Base-by-base conservation (phyloP, 2,329 filamentous ascomycete genomes). In the Arthroderma sp. region DNA sequence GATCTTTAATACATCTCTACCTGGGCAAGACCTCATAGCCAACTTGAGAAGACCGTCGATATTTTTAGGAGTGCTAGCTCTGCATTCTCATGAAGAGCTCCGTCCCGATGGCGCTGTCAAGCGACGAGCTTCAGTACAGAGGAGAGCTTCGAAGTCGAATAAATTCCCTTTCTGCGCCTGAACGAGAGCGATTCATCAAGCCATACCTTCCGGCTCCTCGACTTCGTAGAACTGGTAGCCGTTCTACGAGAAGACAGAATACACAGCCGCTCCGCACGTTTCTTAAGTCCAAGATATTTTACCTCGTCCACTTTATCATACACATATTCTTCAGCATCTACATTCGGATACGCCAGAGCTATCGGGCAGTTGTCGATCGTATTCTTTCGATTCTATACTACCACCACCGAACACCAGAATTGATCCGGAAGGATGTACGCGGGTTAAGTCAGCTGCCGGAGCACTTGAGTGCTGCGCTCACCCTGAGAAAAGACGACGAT, bases 401-500 rank as follows among this genome's bases (percentile, higher is more conserved):
- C 68, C 93, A 98, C 67, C 91, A 98, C 64, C 84, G 85, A 43
- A 94, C 89, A 0, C 91, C 91, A 5, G 85, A 94, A 60, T 78
- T 94, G 59, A 94, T 98, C 54, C 80, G 82, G 57, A 81, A 83
- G 57, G 91, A 98, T 66, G 81, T 96, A 28, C 78, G 78, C 61
- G 73, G 74, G 6, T 65, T 98, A 46, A 74, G 71, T 47, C 78
- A 82, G 55, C 65, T 93, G 48, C 91, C 91, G 2, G 77, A 83
- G 52, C 91, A 98, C 59, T 63, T 98, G 42, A 95, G 87, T 58
- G 81, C 94, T 7, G 81, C 96, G 44, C 66, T 98, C 47, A 89
- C 56, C 72, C 81, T 59, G 77, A 82, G 47, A 61, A 80, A 47
- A 72, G 79, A 58, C 73, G 81, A 55, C 74, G 82, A 85, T 42